Base-by-base conservation (phyloP, 1,284 basidiomycete genomes). In the Gomphus bonarii region DNA sequence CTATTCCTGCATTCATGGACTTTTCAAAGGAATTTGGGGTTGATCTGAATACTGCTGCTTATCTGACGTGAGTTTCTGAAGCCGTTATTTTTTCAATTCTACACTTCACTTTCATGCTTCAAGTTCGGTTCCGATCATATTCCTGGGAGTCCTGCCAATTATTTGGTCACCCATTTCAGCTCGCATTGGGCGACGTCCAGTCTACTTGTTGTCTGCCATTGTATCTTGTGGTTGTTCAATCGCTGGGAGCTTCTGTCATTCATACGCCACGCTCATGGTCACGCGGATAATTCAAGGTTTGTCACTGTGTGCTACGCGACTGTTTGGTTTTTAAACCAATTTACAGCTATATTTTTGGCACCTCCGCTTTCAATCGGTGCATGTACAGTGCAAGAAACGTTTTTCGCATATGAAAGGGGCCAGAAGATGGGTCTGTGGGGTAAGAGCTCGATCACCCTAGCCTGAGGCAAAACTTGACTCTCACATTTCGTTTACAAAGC, bases 1-100 rank as follows among this genome's bases (percentile, higher is more conserved):
- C 38, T 3, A 54, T 54, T 10, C 52, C 52, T 18, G 52, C 52
- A n/a, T 54, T 54, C 25, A 54, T 54, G 52, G 40, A 54, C 28
- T 5, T 54, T 18, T 54, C 52, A 20, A 42, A 44, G 28, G 52
- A 54, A 28, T 54, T 54, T 40, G n/a, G 44, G n/a, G 52, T 44
- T 44, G 33, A 33, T 42, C 22, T 54, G 31, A 43, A 43, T 16
- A 54, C 28, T 5, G 22, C 52, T 42, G 25, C 52, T 22, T 54
- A 18, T 54, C 16, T 44, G 5, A 44, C 44, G 52, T 54, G 16
- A 25, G 52, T 54, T 43, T 40, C 16, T 20, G n/a, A 22, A 2
- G 22, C 33, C 5, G n/a, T 25, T 6, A 22, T 33, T n/a, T 12
- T 30, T 6, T 28, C 30, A 14, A 12, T 3, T 10, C 40, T 14